A percentile compares a stretch with the other conserved stretches of the same genome.
Conservation (phyloP, 768 basidiomycete species). For the Boletus patriciae region DNA sequence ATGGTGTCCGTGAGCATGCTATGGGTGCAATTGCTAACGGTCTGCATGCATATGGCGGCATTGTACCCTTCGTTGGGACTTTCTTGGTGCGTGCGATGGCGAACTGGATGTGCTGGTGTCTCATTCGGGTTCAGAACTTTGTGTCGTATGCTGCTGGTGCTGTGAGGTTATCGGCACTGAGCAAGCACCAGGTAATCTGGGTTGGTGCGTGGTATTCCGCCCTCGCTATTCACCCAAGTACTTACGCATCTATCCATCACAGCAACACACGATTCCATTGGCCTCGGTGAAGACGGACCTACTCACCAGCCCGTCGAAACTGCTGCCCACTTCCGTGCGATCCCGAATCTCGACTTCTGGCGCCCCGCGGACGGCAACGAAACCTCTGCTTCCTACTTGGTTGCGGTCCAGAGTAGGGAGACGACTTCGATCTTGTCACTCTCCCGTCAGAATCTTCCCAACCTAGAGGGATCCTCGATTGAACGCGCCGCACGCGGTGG, state of each 20-base stretch:
- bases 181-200: constrained; percentile 90
- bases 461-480: constrained; percentile 84
- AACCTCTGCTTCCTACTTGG: constrained; percentile 89
- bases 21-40: constrained; percentile 98
- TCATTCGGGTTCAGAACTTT: constrained; percentile 63
- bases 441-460: constrained; percentile 90
- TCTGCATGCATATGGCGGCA: constrained; percentile 83
- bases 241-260: neutral
- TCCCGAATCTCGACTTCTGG: constrained; percentile 91
- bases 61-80: constrained; percentile 88
- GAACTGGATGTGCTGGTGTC: neutral
- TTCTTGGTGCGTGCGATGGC: constrained; percentile 65
- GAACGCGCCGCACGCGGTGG: constrained; percentile 83
- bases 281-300: constrained; percentile 91
- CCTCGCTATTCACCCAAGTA: neutral
- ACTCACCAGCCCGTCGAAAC: constrained; percentile 97
- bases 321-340: constrained; percentile 80
- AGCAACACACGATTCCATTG: constrained; percentile 96
- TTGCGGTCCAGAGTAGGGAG: constrained; percentile 67
- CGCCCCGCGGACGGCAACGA: constrained; percentile 95
- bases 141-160: constrained; percentile 93
- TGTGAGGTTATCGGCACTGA: constrained; percentile 86
- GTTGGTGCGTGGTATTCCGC: constrained; percentile 57
- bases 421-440: constrained; percentile 85
- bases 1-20: constrained; percentile 95